Base-by-base conservation (phyloP, 2,329 filamentous ascomycete genomes). In the Clarireedia monteithiana region DNA sequence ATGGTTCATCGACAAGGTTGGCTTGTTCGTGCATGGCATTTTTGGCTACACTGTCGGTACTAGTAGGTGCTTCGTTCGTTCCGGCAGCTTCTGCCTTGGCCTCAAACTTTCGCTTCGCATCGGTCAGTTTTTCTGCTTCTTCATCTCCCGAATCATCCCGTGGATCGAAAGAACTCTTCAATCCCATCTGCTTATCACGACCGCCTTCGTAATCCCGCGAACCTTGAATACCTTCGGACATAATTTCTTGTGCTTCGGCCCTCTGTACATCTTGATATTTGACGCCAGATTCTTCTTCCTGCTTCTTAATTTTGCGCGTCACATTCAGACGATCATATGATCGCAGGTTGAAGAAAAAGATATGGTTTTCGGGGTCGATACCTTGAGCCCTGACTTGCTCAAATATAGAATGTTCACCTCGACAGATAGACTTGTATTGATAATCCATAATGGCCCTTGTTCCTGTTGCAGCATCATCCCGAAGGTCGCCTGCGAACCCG, bases 381-480 rank as follows among this genome's bases (percentile, higher is more conserved):
- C 88, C 91, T 60, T 88, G 77, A 6, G 81, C 82, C 56, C 77
- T 76, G 57, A 96, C 83, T 67, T 88, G 85, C 40, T 82, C 90
- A 64, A 88, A 94, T 52, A 99, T 97, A 4, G 90, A 96, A 68
- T 97, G 78, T 61, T 95, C 86, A 5, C 94, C 94, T 46, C 94
- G 86, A 67, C 87, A 89, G 62, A 99, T 95, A 0, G 90, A 95
- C 72, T 95, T 95, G 77, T 94, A 99, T 69, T 97, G 94, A 67
- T 96, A 97, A 69, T 97, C 91, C 67, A 99, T 97, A 66, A 97
- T 99, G 10, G 91, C 92, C 49, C 90, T 75, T 0, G 92, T 97
- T 9, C 92, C 92, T 1, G 83, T 82, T 0, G 92, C 92, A 20
- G 88, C 90, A 64, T 89, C 84, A 12, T 91, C 84, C 56, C 91